Conservation (phyloP, 768 basidiomycete genomes). For the Kwoniella sp. region DNA sequence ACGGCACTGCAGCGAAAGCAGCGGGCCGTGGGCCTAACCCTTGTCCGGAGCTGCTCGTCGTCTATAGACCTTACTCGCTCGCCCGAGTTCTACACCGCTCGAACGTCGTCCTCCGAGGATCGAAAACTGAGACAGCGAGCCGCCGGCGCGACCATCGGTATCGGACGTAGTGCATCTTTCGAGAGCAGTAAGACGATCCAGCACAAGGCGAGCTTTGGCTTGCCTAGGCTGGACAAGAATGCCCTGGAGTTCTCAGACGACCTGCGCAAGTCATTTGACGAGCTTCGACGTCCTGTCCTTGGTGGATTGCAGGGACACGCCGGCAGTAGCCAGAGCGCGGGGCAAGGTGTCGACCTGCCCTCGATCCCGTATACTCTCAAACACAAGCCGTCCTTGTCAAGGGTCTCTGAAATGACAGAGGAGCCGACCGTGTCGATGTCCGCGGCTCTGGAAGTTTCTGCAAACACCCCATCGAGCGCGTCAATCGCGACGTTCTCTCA, state of each 20-base stretch:
- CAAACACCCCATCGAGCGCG: too few relatives aligned
- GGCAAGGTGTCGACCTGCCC: conserved; percentile 24
- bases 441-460: too few relatives aligned
- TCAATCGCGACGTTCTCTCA: not conserved
- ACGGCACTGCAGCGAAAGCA: not conserved
- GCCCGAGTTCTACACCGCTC: conserved; percentile 17
- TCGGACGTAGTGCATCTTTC: not conserved
- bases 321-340: not conserved
- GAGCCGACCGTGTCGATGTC: conserved; percentile 5
- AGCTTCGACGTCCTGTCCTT: not conserved
- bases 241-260: conserved; percentile 26
- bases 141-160: not conserved
- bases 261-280: conserved; percentile 22
- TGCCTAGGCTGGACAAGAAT: conserved; percentile 23
- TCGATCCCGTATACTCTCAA: conserved; percentile 23
- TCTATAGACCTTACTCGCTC: conserved; percentile 21
- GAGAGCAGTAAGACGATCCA: conserved; percentile 3
- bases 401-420: conserved; percentile 13
- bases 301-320: not conserved
- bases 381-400: conserved; percentile 5
- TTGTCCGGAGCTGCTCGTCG: conserved; percentile 15
- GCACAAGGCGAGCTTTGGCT: conserved; percentile 26
- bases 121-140: conserved; percentile 11
- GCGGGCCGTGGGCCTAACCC: too few relatives aligned
- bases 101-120: not conserved